These are phyloP conservation scores for Marasmius oreades DNA, from an alignment of 1,284 basidiomycete genomes.

Conservation along the genomic window DNA sequence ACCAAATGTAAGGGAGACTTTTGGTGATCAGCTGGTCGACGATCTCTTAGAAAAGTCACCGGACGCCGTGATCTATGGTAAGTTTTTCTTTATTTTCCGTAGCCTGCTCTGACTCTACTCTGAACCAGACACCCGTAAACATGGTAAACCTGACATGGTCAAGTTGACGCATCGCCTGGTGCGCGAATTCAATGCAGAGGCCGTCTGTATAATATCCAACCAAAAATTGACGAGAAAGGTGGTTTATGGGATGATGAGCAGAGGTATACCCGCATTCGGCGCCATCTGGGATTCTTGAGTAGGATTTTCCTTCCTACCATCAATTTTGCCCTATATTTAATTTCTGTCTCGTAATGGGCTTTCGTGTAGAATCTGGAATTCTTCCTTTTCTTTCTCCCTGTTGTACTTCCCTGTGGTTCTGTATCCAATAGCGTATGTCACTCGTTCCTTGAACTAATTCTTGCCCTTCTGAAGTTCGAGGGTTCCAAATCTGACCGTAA, in stretches of 20 bases:
- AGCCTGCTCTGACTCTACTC: background rate
- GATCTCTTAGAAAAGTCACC: constrained; percentile 50
- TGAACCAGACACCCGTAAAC: constrained; percentile 46
- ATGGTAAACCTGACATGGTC: constrained; percentile 63
- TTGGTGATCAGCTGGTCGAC: constrained; percentile 56
- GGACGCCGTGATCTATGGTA: constrained; percentile 54
- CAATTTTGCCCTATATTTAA: background rate
- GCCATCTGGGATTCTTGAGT: constrained; percentile 47
- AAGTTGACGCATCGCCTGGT: constrained; percentile 54
- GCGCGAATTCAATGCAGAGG: constrained; percentile 57
- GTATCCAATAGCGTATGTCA: too few species aligned
- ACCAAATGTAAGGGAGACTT: constrained; percentile 56
- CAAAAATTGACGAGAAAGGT: constrained; percentile 58
- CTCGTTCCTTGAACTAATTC: too few species aligned
- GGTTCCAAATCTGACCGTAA: too few species aligned
- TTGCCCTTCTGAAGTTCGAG: too few species aligned
- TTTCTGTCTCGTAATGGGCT: background rate
- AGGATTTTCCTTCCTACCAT: background rate
- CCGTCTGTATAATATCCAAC: constrained; percentile 60
- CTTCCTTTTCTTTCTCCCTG: too few species aligned
- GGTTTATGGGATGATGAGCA: constrained; percentile 56
- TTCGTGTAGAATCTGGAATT: too few species aligned
- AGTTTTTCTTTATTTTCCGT: constrained; percentile 11
- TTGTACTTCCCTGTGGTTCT: too few species aligned
- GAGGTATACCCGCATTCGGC: constrained; percentile 59